A percentile compares a stretch with the other conserved stretches of the same genome.
Conservation (phyloP, 2,329 filamentous ascomycete species). For the Chaetoscypha palmicola region DNA sequence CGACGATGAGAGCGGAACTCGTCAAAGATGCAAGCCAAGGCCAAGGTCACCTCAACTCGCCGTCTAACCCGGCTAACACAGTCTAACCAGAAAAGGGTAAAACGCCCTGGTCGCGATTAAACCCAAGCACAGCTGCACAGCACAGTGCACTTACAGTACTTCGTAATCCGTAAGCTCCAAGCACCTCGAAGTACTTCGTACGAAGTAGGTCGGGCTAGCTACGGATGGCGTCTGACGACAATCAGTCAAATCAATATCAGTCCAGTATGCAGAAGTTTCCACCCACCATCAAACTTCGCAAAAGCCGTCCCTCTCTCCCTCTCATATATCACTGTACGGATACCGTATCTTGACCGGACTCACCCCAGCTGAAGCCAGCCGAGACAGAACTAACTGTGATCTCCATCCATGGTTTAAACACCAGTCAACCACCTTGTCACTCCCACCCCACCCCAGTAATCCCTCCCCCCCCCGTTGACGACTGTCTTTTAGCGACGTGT, state of each 20-base stretch:
- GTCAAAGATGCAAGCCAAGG: too few relatives aligned
- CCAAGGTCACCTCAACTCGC: too few relatives aligned
- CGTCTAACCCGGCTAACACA: too few relatives aligned
- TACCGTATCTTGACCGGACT: too few relatives aligned
- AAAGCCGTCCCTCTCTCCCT: neutral
- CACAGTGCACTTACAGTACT: too few relatives aligned
- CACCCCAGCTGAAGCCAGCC: neutral
- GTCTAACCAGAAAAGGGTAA: neutral
- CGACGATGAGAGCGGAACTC: too few relatives aligned
- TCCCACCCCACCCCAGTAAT: constrained; percentile 8
- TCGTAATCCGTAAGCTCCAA: too few relatives aligned
- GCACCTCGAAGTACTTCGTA: too few relatives aligned
- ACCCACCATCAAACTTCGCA: neutral
- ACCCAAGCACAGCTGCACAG: neutral
- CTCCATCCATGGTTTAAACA: too few relatives aligned
- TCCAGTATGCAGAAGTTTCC: too few relatives aligned
- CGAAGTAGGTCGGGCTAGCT: neutral
- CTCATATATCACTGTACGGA: neutral
- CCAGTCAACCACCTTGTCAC: neutral
- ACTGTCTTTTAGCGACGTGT: constrained; percentile 21
- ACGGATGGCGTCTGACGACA: neutral
- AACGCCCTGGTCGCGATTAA: neutral
- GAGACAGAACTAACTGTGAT: too few relatives aligned
- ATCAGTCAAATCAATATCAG: too few relatives aligned
- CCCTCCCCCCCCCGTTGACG: neutral